Conservation (phyloP, 2,329 filamentous ascomycete species). For the Colletotrichum orchidophilum region DNA sequence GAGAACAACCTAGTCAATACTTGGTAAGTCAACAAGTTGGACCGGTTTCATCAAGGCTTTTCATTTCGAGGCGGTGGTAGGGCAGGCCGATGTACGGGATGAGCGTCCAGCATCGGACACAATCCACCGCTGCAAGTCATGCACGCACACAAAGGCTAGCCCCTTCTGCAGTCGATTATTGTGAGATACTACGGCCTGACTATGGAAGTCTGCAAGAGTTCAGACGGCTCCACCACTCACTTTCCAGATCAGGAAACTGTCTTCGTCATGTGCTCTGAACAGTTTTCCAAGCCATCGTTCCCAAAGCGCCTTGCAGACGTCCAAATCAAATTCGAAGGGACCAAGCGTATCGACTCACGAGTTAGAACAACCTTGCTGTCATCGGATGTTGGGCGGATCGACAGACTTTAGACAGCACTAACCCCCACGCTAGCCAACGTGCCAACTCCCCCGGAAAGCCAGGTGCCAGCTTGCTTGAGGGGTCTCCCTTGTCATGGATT, state of each 20-base stretch:
- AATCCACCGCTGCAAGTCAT: constrained; percentile 2
- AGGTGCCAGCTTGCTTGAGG: not conserved
- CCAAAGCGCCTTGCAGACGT: not conserved
- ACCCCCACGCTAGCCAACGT: constrained; percentile 18
- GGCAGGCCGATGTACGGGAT: not conserved
- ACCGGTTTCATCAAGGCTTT: not conserved
- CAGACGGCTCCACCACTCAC: not conserved
- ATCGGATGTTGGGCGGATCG: constrained; percentile 6
- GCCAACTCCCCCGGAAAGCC: not conserved
- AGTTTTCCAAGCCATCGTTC: not conserved
- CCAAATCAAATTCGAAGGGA: not conserved
- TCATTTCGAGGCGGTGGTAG: not conserved
- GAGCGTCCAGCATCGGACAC: not conserved
- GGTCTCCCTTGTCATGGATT: not conserved
- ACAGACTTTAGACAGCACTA: not conserved
- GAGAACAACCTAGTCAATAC: not conserved
- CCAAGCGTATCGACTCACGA: not conserved
- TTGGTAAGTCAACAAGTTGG: not conserved
- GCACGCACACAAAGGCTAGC: not conserved
- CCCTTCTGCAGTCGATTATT: not conserved
- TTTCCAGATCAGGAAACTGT: not conserved
- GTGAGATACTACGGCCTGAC: not conserved
- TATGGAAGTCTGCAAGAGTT: not conserved
- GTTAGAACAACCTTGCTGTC: not conserved
- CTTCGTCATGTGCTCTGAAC: constrained; percentile 5